Evolutionary conservation across 768 basidiomycete genomes (phyloP).

Genomic region (Auriscalpium microsporum): DNA sequence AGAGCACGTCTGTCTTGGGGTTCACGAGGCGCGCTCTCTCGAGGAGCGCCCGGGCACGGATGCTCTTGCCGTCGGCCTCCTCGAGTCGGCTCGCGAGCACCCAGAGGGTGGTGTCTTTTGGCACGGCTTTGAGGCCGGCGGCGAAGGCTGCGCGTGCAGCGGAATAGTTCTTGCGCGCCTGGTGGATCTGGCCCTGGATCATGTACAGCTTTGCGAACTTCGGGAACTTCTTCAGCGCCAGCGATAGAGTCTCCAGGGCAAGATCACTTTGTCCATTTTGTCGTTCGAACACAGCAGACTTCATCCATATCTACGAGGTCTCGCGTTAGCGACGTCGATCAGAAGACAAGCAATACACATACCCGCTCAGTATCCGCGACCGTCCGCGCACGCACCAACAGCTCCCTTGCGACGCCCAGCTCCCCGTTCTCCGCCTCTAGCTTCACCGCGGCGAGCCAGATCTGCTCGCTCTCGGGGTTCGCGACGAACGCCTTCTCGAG

Average conservation of each 20-base stretch:
- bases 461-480: conserved; percentile 94
- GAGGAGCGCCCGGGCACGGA: conserved; percentile 83
- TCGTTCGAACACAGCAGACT: conserved; percentile 90
- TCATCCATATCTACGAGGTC: conserved; percentile 88
- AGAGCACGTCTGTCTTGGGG: conserved; percentile 75
- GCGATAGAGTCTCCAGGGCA: conserved; percentile 67
- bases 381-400: conserved; percentile 80
- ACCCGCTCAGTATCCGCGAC: conserved; percentile 91
- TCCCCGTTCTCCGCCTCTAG: conserved; percentile 95
- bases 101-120: conserved; percentile 83
- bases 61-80: conserved; percentile 84
- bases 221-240: conserved; percentile 78
- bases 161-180: conserved; percentile 47
- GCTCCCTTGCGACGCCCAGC: conserved; percentile 72
- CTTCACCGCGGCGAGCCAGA: conserved; percentile 97
- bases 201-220: conserved; percentile 91
- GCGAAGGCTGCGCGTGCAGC: conserved; percentile 76
- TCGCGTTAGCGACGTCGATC: conserved; percentile 1
- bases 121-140: conserved; percentile 77
- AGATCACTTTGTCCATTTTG: conserved; percentile 70
- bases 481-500: conserved; percentile 86
- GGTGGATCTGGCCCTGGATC: conserved; percentile 91
- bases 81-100: conserved; percentile 83
- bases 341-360: conserved; percentile 15
- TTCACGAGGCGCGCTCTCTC: conserved; percentile 87